These are phyloP conservation scores for Pseudonitzschia delicatissima DNA, from an alignment of 108 stramenopile genomes.

Conservation along the genomic window DNA sequence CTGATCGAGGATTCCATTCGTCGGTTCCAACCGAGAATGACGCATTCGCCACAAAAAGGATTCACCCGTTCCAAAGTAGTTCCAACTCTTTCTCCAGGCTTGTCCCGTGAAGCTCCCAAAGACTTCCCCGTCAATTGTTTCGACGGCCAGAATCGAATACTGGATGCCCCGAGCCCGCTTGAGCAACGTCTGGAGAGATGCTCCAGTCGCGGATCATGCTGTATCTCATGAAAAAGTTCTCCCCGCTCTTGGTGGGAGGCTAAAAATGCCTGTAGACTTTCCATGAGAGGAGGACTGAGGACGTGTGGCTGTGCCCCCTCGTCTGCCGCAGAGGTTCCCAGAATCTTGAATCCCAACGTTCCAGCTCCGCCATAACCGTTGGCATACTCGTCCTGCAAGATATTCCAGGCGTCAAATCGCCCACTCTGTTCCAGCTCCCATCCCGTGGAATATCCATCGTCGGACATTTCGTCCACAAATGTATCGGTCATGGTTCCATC, in stretches of 20 bases:
- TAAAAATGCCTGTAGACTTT: constrained; percentile 66
- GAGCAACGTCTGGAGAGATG: constrained; percentile 56
- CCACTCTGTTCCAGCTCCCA: constrained; percentile 28
- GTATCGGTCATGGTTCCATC: neutral
- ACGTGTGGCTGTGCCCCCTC: constrained; percentile 62
- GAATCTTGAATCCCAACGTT: constrained; percentile 58
- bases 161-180: constrained; percentile 56
- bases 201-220: constrained; percentile 76
- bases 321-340: constrained; percentile 70
- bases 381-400: constrained; percentile 69
- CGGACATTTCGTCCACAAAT: constrained; percentile 8
- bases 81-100: constrained; percentile 58
- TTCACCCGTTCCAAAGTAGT: constrained; percentile 69
- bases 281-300: constrained; percentile 77
- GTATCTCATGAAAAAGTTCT: constrained; percentile 78
- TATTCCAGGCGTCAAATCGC: constrained; percentile 67
- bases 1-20: constrained; percentile 61
- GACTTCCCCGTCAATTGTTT: constrained; percentile 72
- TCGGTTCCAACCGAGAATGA: constrained; percentile 44
- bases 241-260: constrained; percentile 42
- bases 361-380: constrained; percentile 73
- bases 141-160: constrained; percentile 64
- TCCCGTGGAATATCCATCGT: constrained; percentile 30
- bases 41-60: constrained; percentile 71
- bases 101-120: constrained; percentile 70